phyloP scores from a whole-genome alignment of 306 rosid genomes.

The Crotalaria pallida region DNA sequence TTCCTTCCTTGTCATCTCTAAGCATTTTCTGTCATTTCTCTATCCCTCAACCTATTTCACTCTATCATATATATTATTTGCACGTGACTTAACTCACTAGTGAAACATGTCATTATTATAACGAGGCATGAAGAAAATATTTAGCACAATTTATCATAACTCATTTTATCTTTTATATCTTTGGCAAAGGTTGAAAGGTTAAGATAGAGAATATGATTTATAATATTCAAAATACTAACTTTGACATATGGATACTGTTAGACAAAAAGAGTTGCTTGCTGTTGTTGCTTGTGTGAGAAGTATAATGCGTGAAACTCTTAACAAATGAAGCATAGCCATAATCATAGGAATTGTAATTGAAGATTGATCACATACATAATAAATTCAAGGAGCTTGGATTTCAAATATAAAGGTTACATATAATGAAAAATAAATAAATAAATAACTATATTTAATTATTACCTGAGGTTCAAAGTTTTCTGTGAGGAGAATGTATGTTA shows the following conservation, averaged over 20 bases:
- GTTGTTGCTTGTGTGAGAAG: not conserved
- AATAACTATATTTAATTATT: not conserved
- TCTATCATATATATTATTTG: too few relatives aligned
- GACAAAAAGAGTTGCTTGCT: not conserved
- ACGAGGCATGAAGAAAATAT: not conserved
- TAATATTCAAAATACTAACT: not conserved
- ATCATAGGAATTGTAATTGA: not conserved
- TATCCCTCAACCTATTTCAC: too few relatives aligned
- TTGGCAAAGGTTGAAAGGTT: not conserved
- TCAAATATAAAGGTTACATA: not conserved
- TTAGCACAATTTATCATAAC: not conserved
- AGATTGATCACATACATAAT: not conserved
- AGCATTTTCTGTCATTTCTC: too few relatives aligned
- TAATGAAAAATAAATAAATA: too few relatives aligned
- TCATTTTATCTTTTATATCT: not conserved
- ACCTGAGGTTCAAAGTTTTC: constrained; percentile 82
- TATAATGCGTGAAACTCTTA: not conserved
- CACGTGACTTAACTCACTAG: not conserved
- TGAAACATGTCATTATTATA: not conserved
- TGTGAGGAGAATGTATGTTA: constrained; percentile 68
- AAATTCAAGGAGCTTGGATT: not conserved
- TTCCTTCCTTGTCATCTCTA: too few relatives aligned
- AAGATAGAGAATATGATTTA: not conserved
- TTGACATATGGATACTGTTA: not conserved
- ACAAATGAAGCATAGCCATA: not conserved